These are phyloP conservation scores for Rhynchosporium graminicola DNA, from an alignment of 2,329 filamentous ascomycete species.

Conservation along the genomic window DNA sequence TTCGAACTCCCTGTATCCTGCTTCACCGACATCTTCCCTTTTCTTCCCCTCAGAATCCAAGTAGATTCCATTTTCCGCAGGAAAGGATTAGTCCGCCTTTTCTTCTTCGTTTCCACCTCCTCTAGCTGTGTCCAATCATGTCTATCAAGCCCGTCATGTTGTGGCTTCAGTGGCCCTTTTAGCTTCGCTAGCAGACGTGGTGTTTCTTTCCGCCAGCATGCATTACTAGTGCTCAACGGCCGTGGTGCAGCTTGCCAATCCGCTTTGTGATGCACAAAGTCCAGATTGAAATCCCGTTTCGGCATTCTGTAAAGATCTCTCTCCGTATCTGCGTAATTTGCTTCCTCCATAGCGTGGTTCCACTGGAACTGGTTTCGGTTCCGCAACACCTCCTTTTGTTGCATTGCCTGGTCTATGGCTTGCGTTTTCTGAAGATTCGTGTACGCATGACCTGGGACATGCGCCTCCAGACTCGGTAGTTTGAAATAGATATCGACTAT, in stretches of 20 bases:
- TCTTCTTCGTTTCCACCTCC: conserved; percentile 29
- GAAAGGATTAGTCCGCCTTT: conserved; percentile 33
- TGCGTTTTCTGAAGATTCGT: conserved; percentile 30
- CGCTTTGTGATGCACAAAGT: conserved; percentile 28
- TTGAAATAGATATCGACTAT: conserved; percentile 47
- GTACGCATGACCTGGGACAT: conserved; percentile 15
- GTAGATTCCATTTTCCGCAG: conserved; percentile 51
- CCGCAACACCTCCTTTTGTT: conserved; percentile 42
- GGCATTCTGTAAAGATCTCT: conserved; percentile 36
- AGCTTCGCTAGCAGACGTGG: conserved; percentile 9
- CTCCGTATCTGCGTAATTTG: conserved; percentile 39
- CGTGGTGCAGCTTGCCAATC: conserved; percentile 20
- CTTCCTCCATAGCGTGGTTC: conserved; percentile 43
- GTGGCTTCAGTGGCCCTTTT: conserved; percentile 22
- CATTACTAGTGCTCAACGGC: conserved; percentile 34
- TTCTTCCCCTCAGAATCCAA: conserved; percentile 50
- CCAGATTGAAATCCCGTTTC: conserved; percentile 41
- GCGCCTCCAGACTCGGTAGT: conserved; percentile 35
- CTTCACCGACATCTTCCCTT: conserved; percentile 35
- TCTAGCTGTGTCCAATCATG: conserved; percentile 61
- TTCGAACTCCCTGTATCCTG: conserved; percentile 29
- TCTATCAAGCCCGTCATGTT: conserved; percentile 28
- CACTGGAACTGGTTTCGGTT: conserved; percentile 50
- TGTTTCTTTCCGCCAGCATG: conserved; percentile 30
- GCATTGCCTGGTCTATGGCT: conserved; percentile 36